Evolutionary conservation across 108 stramenopile species (phyloP), one percentile per base, ranked within the genome.

Genomic region (Poteriospumella lacustris): DNA sequence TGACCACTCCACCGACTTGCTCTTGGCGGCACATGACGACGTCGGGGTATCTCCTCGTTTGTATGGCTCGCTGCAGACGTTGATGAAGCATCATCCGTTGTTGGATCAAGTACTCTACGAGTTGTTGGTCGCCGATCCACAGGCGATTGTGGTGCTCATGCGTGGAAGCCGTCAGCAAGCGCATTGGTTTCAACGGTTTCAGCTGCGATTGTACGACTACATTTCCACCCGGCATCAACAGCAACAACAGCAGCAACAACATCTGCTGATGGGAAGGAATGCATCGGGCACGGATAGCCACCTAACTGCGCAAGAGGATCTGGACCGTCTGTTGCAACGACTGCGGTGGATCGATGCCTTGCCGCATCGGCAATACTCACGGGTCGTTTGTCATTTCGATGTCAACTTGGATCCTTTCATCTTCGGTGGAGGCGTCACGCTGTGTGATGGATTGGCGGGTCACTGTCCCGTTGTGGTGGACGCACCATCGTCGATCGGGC

Each of bases 371-470:
- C 26, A 39, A 12, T 73, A 73, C 33, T 9, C 9, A 33, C 9
- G 36, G 5, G 19, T 44, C 15, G 26, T 73, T n/a, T 73, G 70
- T 73, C n/a, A 33, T 34, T 42, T 3, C 3, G 70, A 73, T 56
- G 70, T 73, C 5, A 5, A n/a, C 9, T 56, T 73, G 36, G 70
- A 73, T 24, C 12, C 33, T 39, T 19, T 73, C 5, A n/a, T 31
- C 9, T 73, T 73, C 42, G 70, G 70, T 52, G 70, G 70, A 12
- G 70, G 70, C 5, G 70, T 73, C 36, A 73, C 70, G 31, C 41
- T 73, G 41, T 73, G 44, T 73, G 70, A 73, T 73, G 70, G 31
- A 12, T 5, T 73, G 15, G 60, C 60, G 5, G 60, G 60, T 34
- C 9, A 24, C 60, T 64, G 60, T 33, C 15, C 9, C 19, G 47